Conservation (phyloP, 768 basidiomycete species). For the Piloderma croceum region DNA sequence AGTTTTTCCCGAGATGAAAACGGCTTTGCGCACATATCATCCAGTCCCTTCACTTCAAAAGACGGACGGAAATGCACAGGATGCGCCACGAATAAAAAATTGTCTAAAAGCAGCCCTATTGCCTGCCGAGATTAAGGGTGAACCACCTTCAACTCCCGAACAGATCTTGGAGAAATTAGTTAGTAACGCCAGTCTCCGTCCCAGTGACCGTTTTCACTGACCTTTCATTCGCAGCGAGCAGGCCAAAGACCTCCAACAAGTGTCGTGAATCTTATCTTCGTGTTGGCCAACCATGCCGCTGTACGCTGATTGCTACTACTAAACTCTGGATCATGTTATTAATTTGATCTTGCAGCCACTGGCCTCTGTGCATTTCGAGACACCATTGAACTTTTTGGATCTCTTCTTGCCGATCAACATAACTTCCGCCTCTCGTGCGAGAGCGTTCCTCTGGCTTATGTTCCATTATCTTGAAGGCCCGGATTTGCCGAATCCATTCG, state of each 20-base stretch:
- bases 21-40: conserved; percentile 83
- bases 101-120: conserved; percentile 79
- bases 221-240: conserved; percentile 37
- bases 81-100: conserved; percentile 89
- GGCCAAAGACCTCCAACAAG: conserved; percentile 75
- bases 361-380: conserved; percentile 67
- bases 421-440: conserved; percentile 66
- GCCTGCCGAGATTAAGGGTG: conserved; percentile 57
- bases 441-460: conserved; percentile 78
- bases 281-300: conserved; percentile 71
- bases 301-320: conserved; percentile 37
- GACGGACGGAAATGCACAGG: conserved; percentile 82
- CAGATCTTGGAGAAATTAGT: conserved; percentile 69
- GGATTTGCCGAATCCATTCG: conserved; percentile 65
- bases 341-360: conserved; percentile 40
- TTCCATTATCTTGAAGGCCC: conserved; percentile 76
- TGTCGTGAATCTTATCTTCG: conserved; percentile 81
- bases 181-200: conserved; percentile 23
- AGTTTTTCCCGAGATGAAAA: conserved; percentile 95
- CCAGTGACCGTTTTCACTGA: conserved; percentile 5
- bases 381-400: conserved; percentile 71
- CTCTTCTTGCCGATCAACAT: conserved; percentile 76
- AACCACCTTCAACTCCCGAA: conserved; percentile 67
- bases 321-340: conserved; percentile 4
- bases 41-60: conserved; percentile 68